Evolutionary conservation across 2,329 filamentous ascomycete genomes (phyloP).

Genomic region (Boeremia lycopersici): DNA sequence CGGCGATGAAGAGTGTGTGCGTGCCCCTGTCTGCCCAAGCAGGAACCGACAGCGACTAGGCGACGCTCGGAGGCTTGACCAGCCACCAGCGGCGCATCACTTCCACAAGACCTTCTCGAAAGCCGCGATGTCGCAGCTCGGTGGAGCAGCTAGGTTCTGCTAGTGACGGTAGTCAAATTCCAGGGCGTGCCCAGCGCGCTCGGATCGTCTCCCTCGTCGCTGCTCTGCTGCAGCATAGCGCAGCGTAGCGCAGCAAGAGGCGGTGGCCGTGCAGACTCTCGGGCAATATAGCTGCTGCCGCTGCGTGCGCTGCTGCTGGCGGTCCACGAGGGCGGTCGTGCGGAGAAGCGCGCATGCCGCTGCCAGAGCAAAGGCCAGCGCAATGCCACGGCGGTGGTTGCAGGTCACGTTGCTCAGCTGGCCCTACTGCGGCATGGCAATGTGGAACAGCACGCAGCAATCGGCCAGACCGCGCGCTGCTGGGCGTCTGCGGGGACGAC

Average conservation of each 20-base stretch:
- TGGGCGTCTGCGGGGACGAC: constrained; percentile 21
- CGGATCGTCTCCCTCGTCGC: constrained; percentile 28
- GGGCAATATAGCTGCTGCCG: constrained; percentile 23
- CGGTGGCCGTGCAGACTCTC: constrained; percentile 31
- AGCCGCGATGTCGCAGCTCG: constrained; percentile 20
- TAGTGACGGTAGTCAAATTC: constrained; percentile 19
- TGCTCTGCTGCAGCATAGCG: not conserved
- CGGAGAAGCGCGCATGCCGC: constrained; percentile 31
- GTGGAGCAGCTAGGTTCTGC: constrained; percentile 19
- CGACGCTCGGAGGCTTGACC: constrained; percentile 10
- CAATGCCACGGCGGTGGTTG: constrained; percentile 24
- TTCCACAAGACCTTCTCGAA: constrained; percentile 45
- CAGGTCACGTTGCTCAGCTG: constrained; percentile 25
- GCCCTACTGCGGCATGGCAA: constrained; percentile 12
- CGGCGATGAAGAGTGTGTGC: constrained; percentile 4
- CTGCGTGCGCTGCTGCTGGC: constrained; percentile 10
- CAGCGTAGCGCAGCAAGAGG: constrained; percentile 19
- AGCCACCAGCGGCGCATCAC: constrained; percentile 36
- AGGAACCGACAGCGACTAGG: constrained; percentile 1
- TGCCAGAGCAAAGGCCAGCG: constrained; percentile 4
- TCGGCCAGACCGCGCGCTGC: not conserved
- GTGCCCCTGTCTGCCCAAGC: constrained; percentile 8
- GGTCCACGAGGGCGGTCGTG: constrained; percentile 8
- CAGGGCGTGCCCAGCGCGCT: constrained; percentile 19
- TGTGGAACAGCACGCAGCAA: not conserved